phyloP scores from a whole-genome alignment of 2,329 filamentous ascomycete genomes.

The Xylariales sp. region DNA sequence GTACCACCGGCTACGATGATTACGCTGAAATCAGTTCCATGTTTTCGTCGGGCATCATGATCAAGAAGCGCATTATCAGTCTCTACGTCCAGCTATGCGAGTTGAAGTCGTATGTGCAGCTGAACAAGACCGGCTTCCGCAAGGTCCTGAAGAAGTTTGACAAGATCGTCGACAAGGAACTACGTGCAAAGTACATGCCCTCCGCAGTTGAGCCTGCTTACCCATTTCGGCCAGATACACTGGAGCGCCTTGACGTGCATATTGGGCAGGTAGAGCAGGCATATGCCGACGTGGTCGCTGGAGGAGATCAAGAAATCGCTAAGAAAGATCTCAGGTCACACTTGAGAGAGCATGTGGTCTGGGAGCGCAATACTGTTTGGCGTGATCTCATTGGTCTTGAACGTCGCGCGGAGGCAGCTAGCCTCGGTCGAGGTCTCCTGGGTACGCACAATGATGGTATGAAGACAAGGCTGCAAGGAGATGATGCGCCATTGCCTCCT shows the following conservation, averaged over 20 bases:
- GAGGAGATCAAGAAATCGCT: slow-evolving; percentile 71
- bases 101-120: slow-evolving; percentile 89
- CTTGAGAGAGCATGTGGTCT: slow-evolving; percentile 92
- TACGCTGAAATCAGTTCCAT: slow-evolving; percentile 69
- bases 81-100: slow-evolving; percentile 92
- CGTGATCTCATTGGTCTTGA: slow-evolving; percentile 98
- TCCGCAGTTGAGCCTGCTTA: slow-evolving; percentile 71
- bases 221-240: slow-evolving; percentile 72
- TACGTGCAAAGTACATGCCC: slow-evolving; percentile 74
- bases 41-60: slow-evolving; percentile 67
- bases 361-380: slow-evolving; percentile 99
- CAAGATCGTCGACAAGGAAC: slow-evolving; percentile 81
- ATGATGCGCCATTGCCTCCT: slow-evolving; percentile 60
- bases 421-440: slow-evolving; percentile 79
- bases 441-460: slow-evolving; percentile 66
- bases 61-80: slow-evolving; percentile 87
- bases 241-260: slow-evolving; percentile 64
- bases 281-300: slow-evolving; percentile 78
- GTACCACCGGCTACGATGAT: slow-evolving; percentile 64
- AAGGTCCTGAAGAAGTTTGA: slow-evolving; percentile 99
- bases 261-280: slow-evolving; percentile 71
- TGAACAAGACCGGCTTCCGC: slow-evolving; percentile 93
- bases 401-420: slow-evolving; percentile 88
- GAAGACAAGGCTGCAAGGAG: slow-evolving; percentile 74
- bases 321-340: slow-evolving; percentile 85